Evolutionary conservation across 257 asterid species (phyloP).

Genomic region (Solanum sparsipilum): DNA sequence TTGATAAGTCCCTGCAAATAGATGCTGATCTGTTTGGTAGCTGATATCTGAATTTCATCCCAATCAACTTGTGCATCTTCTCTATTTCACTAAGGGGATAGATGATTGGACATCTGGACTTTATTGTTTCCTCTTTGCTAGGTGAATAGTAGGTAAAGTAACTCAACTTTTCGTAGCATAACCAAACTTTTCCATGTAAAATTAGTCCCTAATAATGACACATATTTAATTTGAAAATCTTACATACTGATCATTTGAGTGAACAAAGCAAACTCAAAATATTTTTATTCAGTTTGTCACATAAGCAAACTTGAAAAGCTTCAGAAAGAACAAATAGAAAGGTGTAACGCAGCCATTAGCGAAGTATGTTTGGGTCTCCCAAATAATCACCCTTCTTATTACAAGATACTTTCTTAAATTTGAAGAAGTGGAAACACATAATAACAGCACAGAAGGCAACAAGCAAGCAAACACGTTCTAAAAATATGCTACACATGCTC

Average conservation of each 20-base stretch:
- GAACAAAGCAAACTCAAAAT: background rate
- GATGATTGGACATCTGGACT: background rate
- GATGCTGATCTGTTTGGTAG: background rate
- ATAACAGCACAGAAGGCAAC: background rate
- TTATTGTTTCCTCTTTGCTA: background rate
- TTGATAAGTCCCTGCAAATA: background rate
- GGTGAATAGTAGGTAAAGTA: background rate
- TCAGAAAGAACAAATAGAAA: background rate
- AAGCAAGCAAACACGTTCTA: background rate
- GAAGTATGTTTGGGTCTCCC: background rate
- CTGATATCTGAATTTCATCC: background rate
- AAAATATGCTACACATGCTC: background rate
- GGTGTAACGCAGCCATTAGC: background rate
- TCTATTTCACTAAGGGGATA: background rate
- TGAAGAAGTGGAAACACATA: background rate
- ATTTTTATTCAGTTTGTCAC: background rate
- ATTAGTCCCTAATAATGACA: background rate
- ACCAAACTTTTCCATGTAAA: background rate
- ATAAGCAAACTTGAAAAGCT: background rate
- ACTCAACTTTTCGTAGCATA: background rate
- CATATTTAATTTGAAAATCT: background rate
- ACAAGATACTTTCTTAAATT: background rate
- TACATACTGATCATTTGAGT: background rate
- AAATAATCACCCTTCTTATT: background rate
- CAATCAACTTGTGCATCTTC: background rate